A percentile compares a stretch with the other conserved stretches of the same genome.
These are phyloP conservation scores for Casuarina cunninghamiana DNA, from an alignment of 306 rosid species.

Conservation along the genomic window DNA sequence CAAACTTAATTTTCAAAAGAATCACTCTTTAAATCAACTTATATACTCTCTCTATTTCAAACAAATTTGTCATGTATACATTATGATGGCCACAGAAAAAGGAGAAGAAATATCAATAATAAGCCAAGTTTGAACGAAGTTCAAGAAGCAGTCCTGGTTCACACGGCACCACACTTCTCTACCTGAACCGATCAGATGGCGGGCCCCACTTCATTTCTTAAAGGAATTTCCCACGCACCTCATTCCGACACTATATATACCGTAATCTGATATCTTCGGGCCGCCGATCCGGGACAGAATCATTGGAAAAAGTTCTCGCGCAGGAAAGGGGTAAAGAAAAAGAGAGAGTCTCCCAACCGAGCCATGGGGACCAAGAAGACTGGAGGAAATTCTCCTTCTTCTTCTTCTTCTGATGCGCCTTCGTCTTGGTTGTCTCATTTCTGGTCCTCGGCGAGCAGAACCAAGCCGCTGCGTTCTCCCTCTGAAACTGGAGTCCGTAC, in stretches of 20 bases:
- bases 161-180: not conserved
- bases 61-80: too few relatives aligned
- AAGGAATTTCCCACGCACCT: not conserved
- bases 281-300: too few relatives aligned
- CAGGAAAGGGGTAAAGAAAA: not conserved
- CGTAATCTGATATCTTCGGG: not conserved
- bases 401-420: constrained; percentile 30
- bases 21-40: too few relatives aligned
- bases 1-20: too few relatives aligned
- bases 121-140: not conserved
- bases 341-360: not conserved
- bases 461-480: constrained; percentile 50
- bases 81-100: too few relatives aligned
- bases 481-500: constrained; percentile 52
- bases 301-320: too few relatives aligned
- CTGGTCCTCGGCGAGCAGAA: constrained; percentile 75
- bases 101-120: too few relatives aligned
- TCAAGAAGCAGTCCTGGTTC: not conserved
- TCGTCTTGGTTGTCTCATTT: constrained; percentile 52
- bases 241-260: not conserved
- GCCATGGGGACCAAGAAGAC: constrained; percentile 34
- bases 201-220: not conserved
- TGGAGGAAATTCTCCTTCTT: constrained; percentile 11
- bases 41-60: too few relatives aligned
- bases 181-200: not conserved